These are phyloP conservation scores for Saccharomyces hybrid DNA, from an alignment of 1,139 yeast genomes.

Conservation along the genomic window DNA sequence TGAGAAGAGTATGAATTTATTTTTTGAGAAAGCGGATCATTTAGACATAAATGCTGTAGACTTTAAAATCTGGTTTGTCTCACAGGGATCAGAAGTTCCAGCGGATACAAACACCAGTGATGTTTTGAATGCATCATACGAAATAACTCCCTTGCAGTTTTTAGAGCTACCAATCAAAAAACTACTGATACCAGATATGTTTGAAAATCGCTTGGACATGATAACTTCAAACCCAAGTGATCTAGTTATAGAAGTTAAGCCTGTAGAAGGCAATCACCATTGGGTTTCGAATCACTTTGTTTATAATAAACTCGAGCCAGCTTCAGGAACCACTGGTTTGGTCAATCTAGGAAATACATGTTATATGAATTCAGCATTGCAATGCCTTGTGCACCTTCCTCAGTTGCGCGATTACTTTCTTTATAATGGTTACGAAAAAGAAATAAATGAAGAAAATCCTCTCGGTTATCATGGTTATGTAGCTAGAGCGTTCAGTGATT, in stretches of 20 bases:
- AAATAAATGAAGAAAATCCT: slow-evolving; percentile 71
- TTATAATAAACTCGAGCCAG: slow-evolving; percentile 28
- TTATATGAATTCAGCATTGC: slow-evolving; percentile 96
- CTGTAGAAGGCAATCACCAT: slow-evolving; percentile 18
- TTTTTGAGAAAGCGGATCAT: slow-evolving; percentile 18
- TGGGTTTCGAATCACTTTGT: slow-evolving; percentile 34
- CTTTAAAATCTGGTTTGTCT: slow-evolving; percentile 31
- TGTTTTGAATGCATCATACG: slow-evolving; percentile 15
- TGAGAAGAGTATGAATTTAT: slow-evolving; percentile 22
- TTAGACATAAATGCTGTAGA: slow-evolving; percentile 18
- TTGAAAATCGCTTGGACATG: slow-evolving; percentile 16
- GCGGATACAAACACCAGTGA: slow-evolving; percentile 5
- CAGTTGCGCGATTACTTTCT: slow-evolving; percentile 72
- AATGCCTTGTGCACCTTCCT: slow-evolving; percentile 81
- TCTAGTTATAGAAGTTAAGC: slow-evolving; percentile 31
- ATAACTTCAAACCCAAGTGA: slow-evolving; percentile 21
- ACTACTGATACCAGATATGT: slow-evolving; percentile 20
- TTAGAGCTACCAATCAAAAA: slow-evolving; percentile 19
- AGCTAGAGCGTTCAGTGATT: slow-evolving; percentile 64
- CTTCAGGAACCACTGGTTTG: slow-evolving; percentile 56
- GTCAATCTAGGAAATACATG: slow-evolving; percentile 88
- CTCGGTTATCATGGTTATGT: slow-evolving; percentile 79
- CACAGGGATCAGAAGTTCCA: slow-evolving; percentile 9
- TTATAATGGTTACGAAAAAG: slow-evolving; percentile 53
- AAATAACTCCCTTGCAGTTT: slow-evolving; percentile 27